Percentiles rank a stretch among this genome's conserved stretches.
These are phyloP conservation scores for Eimeria maxima DNA, from an alignment of 169 alveolate species.

Conservation along the genomic window DNA sequence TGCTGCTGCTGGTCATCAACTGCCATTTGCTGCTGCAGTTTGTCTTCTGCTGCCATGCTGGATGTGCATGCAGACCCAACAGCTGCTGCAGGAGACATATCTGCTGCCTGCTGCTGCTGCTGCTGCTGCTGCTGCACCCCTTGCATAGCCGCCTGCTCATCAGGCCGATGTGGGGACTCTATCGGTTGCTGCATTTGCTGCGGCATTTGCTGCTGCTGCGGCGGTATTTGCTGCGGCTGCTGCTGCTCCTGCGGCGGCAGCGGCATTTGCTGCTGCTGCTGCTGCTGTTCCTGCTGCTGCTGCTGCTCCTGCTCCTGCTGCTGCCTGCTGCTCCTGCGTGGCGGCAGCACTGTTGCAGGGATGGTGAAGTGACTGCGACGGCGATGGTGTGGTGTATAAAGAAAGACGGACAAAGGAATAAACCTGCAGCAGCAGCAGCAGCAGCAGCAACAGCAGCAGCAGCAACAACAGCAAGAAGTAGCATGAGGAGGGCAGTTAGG, in stretches of 20 bases:
- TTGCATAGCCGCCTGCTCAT: neutral
- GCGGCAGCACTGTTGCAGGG: neutral
- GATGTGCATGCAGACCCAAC: neutral
- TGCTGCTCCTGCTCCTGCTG: constrained; percentile 29
- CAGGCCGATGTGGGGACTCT: neutral
- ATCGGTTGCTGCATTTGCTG: too few species aligned
- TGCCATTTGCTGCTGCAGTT: neutral
- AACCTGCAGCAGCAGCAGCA: constrained; percentile 20
- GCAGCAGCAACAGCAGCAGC: constrained; percentile 59
- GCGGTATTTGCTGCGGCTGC: too few species aligned
- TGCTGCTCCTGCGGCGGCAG: too few species aligned
- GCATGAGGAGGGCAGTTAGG: neutral
- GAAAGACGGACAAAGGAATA: constrained; percentile 10
- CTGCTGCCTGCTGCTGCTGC: constrained; percentile 51
- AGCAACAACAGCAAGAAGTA: neutral
- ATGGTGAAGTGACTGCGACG: neutral
- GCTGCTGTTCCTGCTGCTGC: neutral
- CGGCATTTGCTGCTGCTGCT: too few species aligned
- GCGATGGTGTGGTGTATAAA: neutral
- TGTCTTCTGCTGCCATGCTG: neutral
- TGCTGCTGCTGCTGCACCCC: constrained; percentile 40
- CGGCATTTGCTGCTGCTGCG: too few species aligned
- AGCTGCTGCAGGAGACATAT: neutral
- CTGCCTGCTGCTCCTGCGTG: neutral
- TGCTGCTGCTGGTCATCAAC: constrained; percentile 23